These are phyloP conservation scores for Lichtheimia ornata DNA, from an alignment of 371 early-diverging fungal species.

Conservation along the genomic window DNA sequence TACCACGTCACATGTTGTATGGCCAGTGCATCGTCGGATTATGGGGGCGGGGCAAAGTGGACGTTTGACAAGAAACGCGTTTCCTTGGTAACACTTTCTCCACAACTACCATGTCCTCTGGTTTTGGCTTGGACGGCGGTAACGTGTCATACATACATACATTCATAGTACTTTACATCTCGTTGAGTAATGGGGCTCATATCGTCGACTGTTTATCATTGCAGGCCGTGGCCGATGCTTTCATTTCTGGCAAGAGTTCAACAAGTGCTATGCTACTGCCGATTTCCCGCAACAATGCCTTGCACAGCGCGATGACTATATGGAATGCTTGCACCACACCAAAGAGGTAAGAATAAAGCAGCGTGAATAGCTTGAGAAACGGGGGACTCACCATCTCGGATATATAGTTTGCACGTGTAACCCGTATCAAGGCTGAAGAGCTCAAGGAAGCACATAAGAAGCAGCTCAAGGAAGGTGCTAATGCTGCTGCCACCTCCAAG, in stretches of 20 bases:
- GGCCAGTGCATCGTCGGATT: too few species aligned
- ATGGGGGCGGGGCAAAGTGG: too few species aligned
- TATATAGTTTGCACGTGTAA: conserved; percentile 57
- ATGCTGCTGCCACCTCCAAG: conserved; percentile 59
- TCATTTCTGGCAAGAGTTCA: conserved; percentile 84
- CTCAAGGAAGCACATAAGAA: conserved; percentile 62
- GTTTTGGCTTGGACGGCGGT: conserved; percentile 51
- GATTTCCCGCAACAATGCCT: conserved; percentile 73
- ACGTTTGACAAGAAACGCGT: too few species aligned
- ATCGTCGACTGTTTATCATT: neutral
- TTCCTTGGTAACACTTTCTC: neutral
- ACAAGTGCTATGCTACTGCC: conserved; percentile 79
- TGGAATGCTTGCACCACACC: conserved; percentile 83
- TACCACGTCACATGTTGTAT: too few species aligned
- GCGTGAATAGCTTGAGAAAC: neutral
- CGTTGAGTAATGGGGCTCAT: neutral
- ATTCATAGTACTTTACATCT: neutral
- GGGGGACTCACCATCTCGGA: neutral
- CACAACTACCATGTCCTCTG: conserved; percentile 40
- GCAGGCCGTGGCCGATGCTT: conserved; percentile 83
- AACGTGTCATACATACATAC: conserved; percentile 17
- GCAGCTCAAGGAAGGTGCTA: conserved; percentile 53
- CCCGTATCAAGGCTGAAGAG: conserved; percentile 61
- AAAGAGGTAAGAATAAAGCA: conserved; percentile 61
- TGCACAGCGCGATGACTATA: conserved; percentile 75